These are phyloP conservation scores for Coemansia sp. DNA, from an alignment of 192 early-diverging fungal species.

Conservation along the genomic window DNA sequence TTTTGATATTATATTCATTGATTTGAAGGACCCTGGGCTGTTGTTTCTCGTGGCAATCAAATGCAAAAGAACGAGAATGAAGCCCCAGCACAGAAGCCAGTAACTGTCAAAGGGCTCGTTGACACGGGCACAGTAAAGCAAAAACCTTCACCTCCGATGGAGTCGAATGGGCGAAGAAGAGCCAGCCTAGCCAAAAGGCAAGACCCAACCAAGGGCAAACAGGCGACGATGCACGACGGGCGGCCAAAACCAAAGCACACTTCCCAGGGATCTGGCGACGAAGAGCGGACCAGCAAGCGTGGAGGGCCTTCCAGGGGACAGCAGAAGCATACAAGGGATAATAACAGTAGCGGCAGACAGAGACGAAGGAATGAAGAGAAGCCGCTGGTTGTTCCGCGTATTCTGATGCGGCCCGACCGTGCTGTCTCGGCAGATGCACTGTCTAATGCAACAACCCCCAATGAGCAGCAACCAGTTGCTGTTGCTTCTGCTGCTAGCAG, in stretches of 20 bases:
- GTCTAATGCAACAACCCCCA: neutral
- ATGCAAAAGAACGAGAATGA: constrained; percentile 11
- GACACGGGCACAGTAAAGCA: constrained; percentile 9
- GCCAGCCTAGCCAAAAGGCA: neutral
- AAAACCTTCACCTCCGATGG: neutral
- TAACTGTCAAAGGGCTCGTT: constrained; percentile 5
- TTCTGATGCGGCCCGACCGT: constrained; percentile 28
- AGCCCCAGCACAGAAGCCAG: constrained; percentile 5
- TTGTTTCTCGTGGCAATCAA: neutral
- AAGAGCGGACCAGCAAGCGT: neutral
- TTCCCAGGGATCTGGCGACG: neutral
- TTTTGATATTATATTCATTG: neutral
- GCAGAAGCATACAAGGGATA: constrained; percentile 1
- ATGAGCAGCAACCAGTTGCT: neutral
- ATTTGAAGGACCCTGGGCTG: neutral
- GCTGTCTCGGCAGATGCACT: constrained; percentile 1
- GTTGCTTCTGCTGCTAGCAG: neutral
- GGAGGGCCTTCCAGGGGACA: neutral
- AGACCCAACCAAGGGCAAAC: neutral
- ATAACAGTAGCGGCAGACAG: neutral
- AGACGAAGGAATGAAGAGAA: neutral
- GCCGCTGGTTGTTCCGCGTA: constrained; percentile 20
- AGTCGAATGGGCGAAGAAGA: constrained; percentile 3
- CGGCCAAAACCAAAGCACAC: neutral
- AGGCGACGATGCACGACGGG: neutral